Percentiles rank a stretch among this genome's conserved stretches.
Conservation (phyloP, 257 asterid genomes). For the Ocimum tenuiflorum region DNA sequence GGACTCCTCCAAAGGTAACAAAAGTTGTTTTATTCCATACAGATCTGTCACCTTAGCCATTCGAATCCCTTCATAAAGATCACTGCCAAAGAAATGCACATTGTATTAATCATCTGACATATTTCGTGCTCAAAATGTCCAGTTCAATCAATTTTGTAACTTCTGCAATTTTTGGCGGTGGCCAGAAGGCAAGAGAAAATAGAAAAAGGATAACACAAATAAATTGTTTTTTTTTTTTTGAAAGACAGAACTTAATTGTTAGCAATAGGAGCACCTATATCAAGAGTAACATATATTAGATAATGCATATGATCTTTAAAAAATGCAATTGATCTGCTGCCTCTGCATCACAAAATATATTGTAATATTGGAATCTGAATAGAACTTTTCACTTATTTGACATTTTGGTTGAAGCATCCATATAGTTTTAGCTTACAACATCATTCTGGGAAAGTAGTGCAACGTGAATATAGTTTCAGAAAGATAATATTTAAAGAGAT, state of each 20-base stretch:
- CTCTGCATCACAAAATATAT: too few relatives aligned
- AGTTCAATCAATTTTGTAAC: neutral
- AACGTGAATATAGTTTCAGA: neutral
- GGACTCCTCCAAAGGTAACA: constrained; percentile 81
- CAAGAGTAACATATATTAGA: neutral
- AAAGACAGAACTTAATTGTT: neutral
- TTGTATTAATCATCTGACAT: neutral
- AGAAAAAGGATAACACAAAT: neutral
- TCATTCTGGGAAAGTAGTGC: neutral
- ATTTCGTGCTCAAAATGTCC: neutral
- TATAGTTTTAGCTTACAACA: neutral
- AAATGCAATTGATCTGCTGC: too few relatives aligned
- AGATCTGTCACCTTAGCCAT: constrained; percentile 69
- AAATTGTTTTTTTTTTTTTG: neutral
- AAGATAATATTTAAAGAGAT: constrained; percentile 3
- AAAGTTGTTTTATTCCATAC: constrained; percentile 60
- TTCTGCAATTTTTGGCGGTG: neutral
- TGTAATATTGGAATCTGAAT: neutral
- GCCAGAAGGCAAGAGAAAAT: neutral
- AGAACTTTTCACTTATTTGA: neutral
- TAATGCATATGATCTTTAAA: neutral
- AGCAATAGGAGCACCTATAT: neutral
- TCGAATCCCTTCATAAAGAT: constrained; percentile 92
- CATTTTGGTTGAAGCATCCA: neutral
- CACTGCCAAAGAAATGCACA: constrained; percentile 45